Evolutionary conservation across 2,329 filamentous ascomycete genomes (phyloP).

Genomic region (Curvularia eragrostidis): DNA sequence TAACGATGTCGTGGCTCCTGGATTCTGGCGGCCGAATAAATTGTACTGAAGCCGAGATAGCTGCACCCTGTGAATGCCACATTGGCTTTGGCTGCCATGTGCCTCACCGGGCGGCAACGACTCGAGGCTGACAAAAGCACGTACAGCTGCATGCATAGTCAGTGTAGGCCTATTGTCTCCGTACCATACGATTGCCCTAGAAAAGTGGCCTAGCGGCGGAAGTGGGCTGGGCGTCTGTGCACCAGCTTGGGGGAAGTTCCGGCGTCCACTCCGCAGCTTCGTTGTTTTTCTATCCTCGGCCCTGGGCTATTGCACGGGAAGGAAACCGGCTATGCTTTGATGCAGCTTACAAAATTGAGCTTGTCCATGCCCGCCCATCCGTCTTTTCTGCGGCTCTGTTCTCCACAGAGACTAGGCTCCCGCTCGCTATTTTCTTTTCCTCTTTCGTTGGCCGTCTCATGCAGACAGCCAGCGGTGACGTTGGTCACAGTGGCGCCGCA

Average conservation of each 20-base stretch:
- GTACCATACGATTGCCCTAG: background rate
- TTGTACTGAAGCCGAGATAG: constrained; percentile 49
- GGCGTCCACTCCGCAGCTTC: constrained; percentile 9
- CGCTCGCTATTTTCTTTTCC: constrained; percentile 28
- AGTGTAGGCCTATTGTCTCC: background rate
- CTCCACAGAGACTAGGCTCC: constrained; percentile 27
- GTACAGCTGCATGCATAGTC: background rate
- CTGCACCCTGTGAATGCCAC: background rate
- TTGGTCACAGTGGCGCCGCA: constrained; percentile 50
- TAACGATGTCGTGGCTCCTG: constrained; percentile 28
- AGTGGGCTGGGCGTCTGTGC: constrained; percentile 21
- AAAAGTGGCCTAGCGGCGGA: background rate
- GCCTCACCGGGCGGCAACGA: background rate
- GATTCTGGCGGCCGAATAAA: constrained; percentile 56
- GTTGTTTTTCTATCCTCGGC: constrained; percentile 35
- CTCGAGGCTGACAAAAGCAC: background rate
- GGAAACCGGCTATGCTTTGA: constrained; percentile 21
- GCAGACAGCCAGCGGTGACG: constrained; percentile 46
- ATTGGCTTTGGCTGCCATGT: background rate
- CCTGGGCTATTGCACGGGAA: constrained; percentile 22
- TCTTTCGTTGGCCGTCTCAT: constrained; percentile 38
- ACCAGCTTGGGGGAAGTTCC: constrained; percentile 7
- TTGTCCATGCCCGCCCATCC: constrained; percentile 32
- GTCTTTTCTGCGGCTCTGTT: constrained; percentile 33
- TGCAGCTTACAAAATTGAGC: constrained; percentile 16